Conservation (phyloP, 139 green algal genomes). For the Mesotaenium endlicherianum region DNA sequence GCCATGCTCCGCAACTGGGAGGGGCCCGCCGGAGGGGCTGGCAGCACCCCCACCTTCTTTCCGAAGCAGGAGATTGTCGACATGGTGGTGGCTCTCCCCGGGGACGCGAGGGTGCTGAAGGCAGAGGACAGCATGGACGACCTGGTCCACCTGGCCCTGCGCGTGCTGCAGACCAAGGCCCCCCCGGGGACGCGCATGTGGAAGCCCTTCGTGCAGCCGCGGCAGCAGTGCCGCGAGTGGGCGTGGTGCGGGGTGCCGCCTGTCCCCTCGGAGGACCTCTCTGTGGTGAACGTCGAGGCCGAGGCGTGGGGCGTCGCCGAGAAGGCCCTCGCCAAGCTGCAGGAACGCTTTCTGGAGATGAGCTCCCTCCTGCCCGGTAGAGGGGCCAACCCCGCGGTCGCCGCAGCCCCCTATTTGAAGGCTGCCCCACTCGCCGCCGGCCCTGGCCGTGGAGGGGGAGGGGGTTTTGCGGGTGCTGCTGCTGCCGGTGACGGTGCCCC, state of each 20-base stretch:
- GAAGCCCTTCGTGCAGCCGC: constrained; percentile 19
- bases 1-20: background rate
- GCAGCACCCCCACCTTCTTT: background rate
- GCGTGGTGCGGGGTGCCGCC: background rate
- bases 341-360: constrained; percentile 14
- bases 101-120: constrained; percentile 7
- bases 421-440: too few species aligned
- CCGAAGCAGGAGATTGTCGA: constrained; percentile 6
- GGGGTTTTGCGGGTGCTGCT: too few species aligned
- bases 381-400: too few species aligned
- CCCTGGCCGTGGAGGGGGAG: too few species aligned
- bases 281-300: background rate
- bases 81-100: constrained; percentile 16
- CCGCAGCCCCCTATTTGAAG: too few species aligned
- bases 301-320: constrained; percentile 1
- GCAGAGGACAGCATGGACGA: background rate
- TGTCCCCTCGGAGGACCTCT: background rate
- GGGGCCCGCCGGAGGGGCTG: background rate
- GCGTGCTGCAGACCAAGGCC: constrained; percentile 2
- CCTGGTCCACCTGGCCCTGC: background rate
- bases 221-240: constrained; percentile 14
- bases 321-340: background rate
- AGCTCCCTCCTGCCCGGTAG: too few species aligned
- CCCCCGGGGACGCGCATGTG: background rate
- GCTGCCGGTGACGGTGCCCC: too few species aligned